Evolutionary conservation across 805 yeast species (phyloP), one percentile per base, ranked within the genome.

Genomic region (Lachancea meyersii): DNA sequence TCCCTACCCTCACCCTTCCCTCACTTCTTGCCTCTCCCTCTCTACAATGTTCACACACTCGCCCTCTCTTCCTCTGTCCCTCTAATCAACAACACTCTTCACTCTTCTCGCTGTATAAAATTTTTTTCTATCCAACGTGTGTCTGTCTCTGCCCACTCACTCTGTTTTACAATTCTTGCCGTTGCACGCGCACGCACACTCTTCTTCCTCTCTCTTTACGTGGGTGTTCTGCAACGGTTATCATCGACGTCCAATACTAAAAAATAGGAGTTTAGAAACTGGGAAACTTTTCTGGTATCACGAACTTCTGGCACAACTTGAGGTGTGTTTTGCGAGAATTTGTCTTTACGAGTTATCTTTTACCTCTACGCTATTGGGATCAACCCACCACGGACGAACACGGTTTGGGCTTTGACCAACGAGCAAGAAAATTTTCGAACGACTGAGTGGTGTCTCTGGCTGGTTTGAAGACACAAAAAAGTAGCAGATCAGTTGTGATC

Each of bases 161-260:
- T 14, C 13, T 26, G 28, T 26, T 14, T 23, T 10, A 11, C 28
- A 26, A 11, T n/a, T n/a, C n/a, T 14, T 26, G 28, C 28, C 28
- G 10, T 26, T 26, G 28, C 28, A 26, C 28, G 28, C 28, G n/a
- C n/a, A n/a, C n/a, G n/a, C n/a, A n/a, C n/a, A n/a, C n/a, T n/a
- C n/a, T n/a, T n/a, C n/a, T n/a, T n/a, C n/a, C n/a, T n/a, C n/a
- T n/a, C 13, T 6, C 19, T 4, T 30, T 10, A 13, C 19, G 6
- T 30, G 32, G 6, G 32, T 20, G 40, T 36, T 13, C 35, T 16
- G 41, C n/a, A 28, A 23, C 26, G 34, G 14, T 27, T 26, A 16
- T 30, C 11, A 30, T 30, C 19, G 14, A 10, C 19, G 14, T 16
- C 19, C 13, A 17, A 14, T n/a, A 30, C 14, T 13, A 16, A 16